Evolutionary conservation across 169 alveolate species (phyloP), one percentile per base, ranked within the genome.

Genomic region (Eimeria sp.): DNA sequence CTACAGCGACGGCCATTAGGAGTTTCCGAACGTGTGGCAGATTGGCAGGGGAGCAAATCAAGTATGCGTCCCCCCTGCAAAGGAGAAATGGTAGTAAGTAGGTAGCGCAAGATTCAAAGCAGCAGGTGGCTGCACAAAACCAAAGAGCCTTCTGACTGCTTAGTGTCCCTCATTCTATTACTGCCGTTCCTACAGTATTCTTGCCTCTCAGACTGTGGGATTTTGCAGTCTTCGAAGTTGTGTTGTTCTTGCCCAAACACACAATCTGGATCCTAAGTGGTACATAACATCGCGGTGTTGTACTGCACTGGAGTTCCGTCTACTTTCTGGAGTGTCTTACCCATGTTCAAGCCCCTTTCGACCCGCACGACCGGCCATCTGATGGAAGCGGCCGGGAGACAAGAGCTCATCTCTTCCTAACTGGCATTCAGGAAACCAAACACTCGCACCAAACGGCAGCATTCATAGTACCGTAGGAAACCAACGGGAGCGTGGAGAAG

Each of bases 351-450:
- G 90, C 49, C 96, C 96, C 70, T 88, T 93, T 25, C 96, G 96
- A 30, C 96, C 96, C 16, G 99, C 98, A 78, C 99, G 96, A 4
- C 99, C 99, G 0, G 98, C 96, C 99, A 98, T 98, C 89, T 98
- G 98, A 84, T 97, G 96, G 84, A 97, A 98, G 47, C 96, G 96
- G 40, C 97, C 96, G 27, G 94, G 88, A n/a, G 97, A 96, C 75
- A 98, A 73, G 49, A 92, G 93, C 45, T 97, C 96, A 34, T 57
- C 93, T 87, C 93, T 51, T 58, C 93, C 93, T n/a, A 87, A 49
- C 93, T 87, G 93, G 27, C 54, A 27, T 49, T 54, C 57, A 40
- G 49, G 45, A n/a, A 78, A 49, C 54, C 91, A 40, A 43, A 83
- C 58, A 83, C 20, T 40, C 91, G 30, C 63, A 83, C 10, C 9